phyloP scores from a whole-genome alignment of 768 basidiomycete species.

The Tylopilus sp. region DNA sequence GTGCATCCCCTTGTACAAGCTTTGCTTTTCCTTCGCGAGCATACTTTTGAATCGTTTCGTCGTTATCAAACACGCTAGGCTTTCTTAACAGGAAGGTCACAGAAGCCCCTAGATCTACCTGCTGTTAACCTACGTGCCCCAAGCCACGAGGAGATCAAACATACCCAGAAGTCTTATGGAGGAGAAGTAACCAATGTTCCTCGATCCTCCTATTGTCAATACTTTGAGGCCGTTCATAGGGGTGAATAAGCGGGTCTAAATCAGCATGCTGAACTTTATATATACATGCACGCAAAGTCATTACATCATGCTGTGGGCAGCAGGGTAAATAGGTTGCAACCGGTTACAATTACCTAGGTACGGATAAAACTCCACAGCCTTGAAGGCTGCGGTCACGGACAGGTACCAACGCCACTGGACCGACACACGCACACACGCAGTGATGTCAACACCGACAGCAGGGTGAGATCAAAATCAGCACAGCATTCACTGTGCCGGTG shows the following conservation, averaged over 20 bases:
- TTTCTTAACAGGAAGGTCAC: conserved; percentile 64
- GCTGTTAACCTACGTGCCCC: not conserved
- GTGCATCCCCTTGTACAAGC: conserved; percentile 60
- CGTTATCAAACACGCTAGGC: conserved; percentile 48
- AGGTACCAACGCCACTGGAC: not conserved
- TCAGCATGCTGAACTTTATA: not conserved
- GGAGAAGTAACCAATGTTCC: conserved; percentile 53
- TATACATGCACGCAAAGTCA: not conserved
- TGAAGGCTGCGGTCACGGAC: not conserved
- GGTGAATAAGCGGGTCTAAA: not conserved
- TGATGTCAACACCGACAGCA: not conserved
- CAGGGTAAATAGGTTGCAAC: not conserved
- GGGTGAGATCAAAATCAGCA: not conserved
- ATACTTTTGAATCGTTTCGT: conserved; percentile 50
- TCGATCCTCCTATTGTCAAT: conserved; percentile 50
- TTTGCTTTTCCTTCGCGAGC: conserved; percentile 49
- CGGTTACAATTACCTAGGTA: not conserved
- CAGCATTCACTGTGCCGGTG: not conserved
- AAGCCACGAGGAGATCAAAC: conserved; percentile 1
- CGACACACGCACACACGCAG: not conserved
- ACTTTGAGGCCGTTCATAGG: conserved; percentile 27
- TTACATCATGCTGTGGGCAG: conserved; percentile 8
- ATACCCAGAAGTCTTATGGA: conserved; percentile 47
- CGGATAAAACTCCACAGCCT: conserved; percentile 1
- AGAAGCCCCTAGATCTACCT: conserved; percentile 50